Evolutionary conservation across 768 basidiomycete species (phyloP).

Genomic region (Tylopilus vinaceipallidus): DNA sequence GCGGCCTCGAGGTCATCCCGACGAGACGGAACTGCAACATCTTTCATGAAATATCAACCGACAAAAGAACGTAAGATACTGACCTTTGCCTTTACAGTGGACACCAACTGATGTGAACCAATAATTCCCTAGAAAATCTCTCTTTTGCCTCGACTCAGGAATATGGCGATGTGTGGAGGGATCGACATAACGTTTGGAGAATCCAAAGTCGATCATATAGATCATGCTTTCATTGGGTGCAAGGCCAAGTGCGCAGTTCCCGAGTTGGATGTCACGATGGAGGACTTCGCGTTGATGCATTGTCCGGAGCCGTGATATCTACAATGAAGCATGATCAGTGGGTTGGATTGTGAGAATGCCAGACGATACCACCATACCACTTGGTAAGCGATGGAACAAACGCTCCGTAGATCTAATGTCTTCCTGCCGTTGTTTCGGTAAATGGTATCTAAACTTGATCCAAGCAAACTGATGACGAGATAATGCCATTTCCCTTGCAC

Average conservation of each 20-base stretch:
- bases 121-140: conserved; percentile 81
- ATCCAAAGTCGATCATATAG: conserved; percentile 87
- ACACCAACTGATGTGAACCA: conserved; percentile 81
- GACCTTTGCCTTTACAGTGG: conserved; percentile 75
- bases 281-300: conserved; percentile 75
- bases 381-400: conserved; percentile 76
- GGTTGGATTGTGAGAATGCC: neutral
- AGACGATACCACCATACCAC: conserved; percentile 45
- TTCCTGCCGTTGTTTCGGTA: conserved; percentile 55
- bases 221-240: conserved; percentile 56
- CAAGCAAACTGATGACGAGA: conserved; percentile 76
- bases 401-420: conserved; percentile 65
- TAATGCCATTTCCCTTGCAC: conserved; percentile 61
- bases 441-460: conserved; percentile 64
- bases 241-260: conserved; percentile 69
- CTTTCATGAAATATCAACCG: conserved; percentile 22
- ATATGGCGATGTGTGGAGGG: conserved; percentile 64
- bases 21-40: conserved; percentile 63
- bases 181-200: conserved; percentile 77
- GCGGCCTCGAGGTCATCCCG: conserved; percentile 78
- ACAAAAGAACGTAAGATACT: conserved; percentile 16
- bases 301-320: conserved; percentile 71
- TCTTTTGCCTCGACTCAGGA: conserved; percentile 60
- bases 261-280: conserved; percentile 78
- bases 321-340: conserved; percentile 10